Conservation (phyloP, 352 stramenopile species). For the Pythium phragmitis region DNA sequence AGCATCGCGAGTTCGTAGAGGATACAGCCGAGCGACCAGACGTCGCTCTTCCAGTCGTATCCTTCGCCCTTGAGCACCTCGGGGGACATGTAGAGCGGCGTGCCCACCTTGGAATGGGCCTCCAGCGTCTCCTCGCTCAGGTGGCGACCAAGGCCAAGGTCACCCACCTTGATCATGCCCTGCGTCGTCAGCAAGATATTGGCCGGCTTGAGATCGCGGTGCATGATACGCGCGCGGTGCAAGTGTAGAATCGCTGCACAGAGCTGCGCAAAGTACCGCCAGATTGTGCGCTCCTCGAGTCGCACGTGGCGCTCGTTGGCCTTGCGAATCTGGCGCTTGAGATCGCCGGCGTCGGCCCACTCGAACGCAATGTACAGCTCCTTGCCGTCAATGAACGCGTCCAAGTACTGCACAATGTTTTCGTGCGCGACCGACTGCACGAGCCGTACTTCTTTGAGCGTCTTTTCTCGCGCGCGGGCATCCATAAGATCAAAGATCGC, state of each 20-base stretch:
- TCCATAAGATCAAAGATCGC: conserved; percentile 92
- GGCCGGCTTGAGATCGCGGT: conserved; percentile 93
- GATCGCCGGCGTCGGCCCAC: conserved; percentile 91
- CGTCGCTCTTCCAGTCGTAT: conserved; percentile 95
- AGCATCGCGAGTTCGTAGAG: conserved; percentile 96
- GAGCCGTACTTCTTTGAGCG: conserved; percentile 87
- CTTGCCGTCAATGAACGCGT: conserved; percentile 89
- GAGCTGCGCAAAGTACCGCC: conserved; percentile 93
- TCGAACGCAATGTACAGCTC: conserved; percentile 94
- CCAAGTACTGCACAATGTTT: conserved; percentile 93
- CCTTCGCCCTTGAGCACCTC: conserved; percentile 92
- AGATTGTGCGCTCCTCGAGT: conserved; percentile 93
- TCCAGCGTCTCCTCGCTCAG: conserved; percentile 82
- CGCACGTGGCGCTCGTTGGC: conserved; percentile 78
- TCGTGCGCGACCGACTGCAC: conserved; percentile 88
- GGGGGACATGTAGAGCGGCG: conserved; percentile 94
- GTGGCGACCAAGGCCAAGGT: conserved; percentile 72
- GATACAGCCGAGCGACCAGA: conserved; percentile 95
- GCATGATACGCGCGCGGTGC: conserved; percentile 91
- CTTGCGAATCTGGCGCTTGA: conserved; percentile 92
- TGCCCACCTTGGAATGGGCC: conserved; percentile 91
- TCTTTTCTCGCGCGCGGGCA: conserved; percentile 88
- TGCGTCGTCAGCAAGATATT: conserved; percentile 93
- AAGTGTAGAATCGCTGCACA: conserved; percentile 84
- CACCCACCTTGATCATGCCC: conserved; percentile 89